A percentile compares a stretch with the other conserved stretches of the same genome.
These are phyloP conservation scores for Hypocreales sp. DNA, from an alignment of 2,329 filamentous ascomycete genomes.

Conservation along the genomic window DNA sequence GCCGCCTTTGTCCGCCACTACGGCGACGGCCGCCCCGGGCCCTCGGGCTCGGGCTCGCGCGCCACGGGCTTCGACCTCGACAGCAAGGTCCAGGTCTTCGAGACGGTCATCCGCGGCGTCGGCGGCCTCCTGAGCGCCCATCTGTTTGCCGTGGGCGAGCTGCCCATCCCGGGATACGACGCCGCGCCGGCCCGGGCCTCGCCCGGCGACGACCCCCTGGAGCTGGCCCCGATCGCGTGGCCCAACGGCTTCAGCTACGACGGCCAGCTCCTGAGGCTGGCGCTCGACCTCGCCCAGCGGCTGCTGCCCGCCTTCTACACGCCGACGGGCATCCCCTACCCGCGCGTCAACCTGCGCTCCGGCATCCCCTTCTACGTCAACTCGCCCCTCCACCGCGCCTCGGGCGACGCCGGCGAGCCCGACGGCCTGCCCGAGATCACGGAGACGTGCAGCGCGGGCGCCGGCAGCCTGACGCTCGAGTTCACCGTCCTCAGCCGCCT, in stretches of 20 bases:
- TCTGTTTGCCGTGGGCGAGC: conserved; percentile 76
- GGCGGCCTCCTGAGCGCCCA: conserved; percentile 87
- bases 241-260: conserved; percentile 67
- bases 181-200: conserved; percentile 22
- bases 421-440: conserved; percentile 54
- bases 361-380: conserved; percentile 89
- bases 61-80: conserved; percentile 82
- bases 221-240: conserved; percentile 50
- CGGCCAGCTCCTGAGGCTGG: conserved; percentile 79
- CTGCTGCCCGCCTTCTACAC: conserved; percentile 88
- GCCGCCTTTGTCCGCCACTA: conserved; percentile 65
- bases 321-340: conserved; percentile 81
- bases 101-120: conserved; percentile 87
- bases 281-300: conserved; percentile 68
- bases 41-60: conserved; percentile 53
- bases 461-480: conserved; percentile 88
- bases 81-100: conserved; percentile 97
- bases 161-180: conserved; percentile 71
- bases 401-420: conserved; percentile 15
- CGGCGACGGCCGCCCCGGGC: conserved; percentile 63
- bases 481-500: conserved; percentile 82
- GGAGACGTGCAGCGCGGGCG: conserved; percentile 91
- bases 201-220: conserved; percentile 23
- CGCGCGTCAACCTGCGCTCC: conserved; percentile 77
- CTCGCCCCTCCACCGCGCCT: conserved; percentile 55